These are phyloP conservation scores for Chaetomium tenue DNA, from an alignment of 495 filamentous ascomycete species.

Conservation along the genomic window DNA sequence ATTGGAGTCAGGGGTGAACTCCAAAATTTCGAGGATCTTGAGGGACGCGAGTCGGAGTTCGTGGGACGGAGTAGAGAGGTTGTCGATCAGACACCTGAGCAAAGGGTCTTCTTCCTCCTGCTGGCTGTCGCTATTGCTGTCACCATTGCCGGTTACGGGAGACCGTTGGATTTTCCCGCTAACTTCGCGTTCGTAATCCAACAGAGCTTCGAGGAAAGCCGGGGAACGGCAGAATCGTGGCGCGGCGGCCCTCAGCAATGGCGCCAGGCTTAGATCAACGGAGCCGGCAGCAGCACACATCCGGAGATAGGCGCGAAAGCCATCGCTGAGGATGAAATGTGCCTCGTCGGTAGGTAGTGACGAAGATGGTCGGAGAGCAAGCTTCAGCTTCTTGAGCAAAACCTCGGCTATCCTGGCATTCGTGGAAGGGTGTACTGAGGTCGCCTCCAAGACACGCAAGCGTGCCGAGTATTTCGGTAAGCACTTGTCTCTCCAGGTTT, in stretches of 20 bases:
- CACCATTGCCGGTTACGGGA: slow-evolving; percentile 33
- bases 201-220: slow-evolving; percentile 65
- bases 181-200: slow-evolving; percentile 57
- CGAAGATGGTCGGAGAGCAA: slow-evolving; percentile 55
- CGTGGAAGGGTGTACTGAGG: slow-evolving; percentile 53
- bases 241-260: slow-evolving; percentile 59
- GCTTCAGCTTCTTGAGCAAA: slow-evolving; percentile 55
- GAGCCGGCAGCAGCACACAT: slow-evolving; percentile 50
- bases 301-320: slow-evolving; percentile 53
- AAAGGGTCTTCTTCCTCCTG: slow-evolving; percentile 55
- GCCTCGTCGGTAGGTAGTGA: slow-evolving; percentile 56
- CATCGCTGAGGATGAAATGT: slow-evolving; percentile 56
- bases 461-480: slow-evolving; percentile 56
- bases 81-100: slow-evolving; percentile 61
- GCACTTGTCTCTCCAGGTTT: slow-evolving; percentile 55
- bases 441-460: slow-evolving; percentile 48
- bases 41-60: slow-evolving; percentile 67
- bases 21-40: slow-evolving; percentile 58
- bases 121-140: slow-evolving; percentile 41
- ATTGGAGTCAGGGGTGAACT: slow-evolving; percentile 37
- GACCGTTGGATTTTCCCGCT: slow-evolving; percentile 37
- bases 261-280: slow-evolving; percentile 54
- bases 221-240: slow-evolving; percentile 59
- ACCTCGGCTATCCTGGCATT: slow-evolving; percentile 55
- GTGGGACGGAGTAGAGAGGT: slow-evolving; percentile 70